A percentile compares a stretch with the other conserved stretches of the same genome.
Evolutionary conservation across 163 green algal species (phyloP).

Genomic region (Chloromonas sp.): DNA sequence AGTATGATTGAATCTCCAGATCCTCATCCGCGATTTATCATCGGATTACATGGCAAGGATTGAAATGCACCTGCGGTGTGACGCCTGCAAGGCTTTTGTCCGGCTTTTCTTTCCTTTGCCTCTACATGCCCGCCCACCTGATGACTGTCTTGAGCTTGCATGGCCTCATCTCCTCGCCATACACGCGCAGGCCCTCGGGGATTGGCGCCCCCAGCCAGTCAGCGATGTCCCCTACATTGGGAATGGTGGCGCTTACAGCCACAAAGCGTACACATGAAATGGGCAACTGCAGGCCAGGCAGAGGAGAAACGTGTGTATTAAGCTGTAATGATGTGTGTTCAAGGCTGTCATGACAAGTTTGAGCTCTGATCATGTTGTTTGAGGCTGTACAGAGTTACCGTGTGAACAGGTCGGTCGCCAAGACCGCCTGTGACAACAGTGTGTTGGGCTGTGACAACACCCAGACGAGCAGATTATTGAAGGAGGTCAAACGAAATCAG

Average conservation of each 20-base stretch:
- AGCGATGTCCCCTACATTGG: slow-evolving; percentile 83
- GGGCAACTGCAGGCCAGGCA: slow-evolving; percentile 37
- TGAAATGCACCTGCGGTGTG: too few species aligned
- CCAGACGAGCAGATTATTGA: too few species aligned
- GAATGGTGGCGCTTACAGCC: slow-evolving; percentile 88
- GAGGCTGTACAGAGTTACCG: too few species aligned
- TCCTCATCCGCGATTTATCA: too few species aligned
- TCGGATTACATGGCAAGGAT: too few species aligned
- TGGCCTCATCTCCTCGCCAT: slow-evolving; percentile 86
- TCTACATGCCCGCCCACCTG: slow-evolving; percentile 10
- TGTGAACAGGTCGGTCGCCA: too few species aligned
- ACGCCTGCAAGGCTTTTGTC: neutral
- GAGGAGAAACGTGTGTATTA: neutral
- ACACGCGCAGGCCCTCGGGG: slow-evolving; percentile 51
- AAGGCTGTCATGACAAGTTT: too few species aligned
- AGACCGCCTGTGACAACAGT: too few species aligned
- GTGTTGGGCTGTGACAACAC: too few species aligned
- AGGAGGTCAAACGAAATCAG: too few species aligned
- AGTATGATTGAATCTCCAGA: too few species aligned
- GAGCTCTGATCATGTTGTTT: too few species aligned
- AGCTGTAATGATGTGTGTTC: neutral
- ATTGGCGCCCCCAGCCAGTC: slow-evolving; percentile 70
- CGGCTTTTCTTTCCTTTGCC: neutral
- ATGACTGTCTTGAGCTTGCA: slow-evolving; percentile 79
- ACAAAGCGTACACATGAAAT: slow-evolving; percentile 76